Evolutionary conservation across 352 stramenopile species (phyloP).

Genomic region (Peronosclerospora sorghi): DNA sequence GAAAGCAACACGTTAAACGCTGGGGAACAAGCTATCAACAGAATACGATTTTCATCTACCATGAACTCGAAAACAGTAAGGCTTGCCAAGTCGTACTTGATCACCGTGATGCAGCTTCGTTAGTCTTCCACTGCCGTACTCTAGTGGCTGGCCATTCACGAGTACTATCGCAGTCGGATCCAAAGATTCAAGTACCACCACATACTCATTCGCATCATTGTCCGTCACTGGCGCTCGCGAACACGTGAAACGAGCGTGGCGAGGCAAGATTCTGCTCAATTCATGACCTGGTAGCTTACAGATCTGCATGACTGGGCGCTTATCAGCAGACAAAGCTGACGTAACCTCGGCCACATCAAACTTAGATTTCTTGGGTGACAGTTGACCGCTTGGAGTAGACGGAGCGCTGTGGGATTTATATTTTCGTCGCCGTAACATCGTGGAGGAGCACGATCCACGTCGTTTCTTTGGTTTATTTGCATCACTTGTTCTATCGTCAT

Average conservation of each 20-base stretch:
- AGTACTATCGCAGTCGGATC: constrained; percentile 23
- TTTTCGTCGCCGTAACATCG: constrained; percentile 20
- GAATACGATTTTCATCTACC: constrained; percentile 12
- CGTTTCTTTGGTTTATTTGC: constrained; percentile 17
- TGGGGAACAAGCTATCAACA: too few species aligned
- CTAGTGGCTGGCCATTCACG: constrained; percentile 26
- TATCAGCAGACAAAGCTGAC: constrained; percentile 10
- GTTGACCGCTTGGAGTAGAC: constrained; percentile 7
- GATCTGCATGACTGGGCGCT: constrained; percentile 20
- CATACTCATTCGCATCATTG: constrained; percentile 8
- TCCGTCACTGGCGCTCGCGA: constrained; percentile 2
- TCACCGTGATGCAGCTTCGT: constrained; percentile 36
- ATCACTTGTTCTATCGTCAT: not conserved
- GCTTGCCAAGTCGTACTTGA: constrained; percentile 28
- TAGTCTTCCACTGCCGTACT: constrained; percentile 2
- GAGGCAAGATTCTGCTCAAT: constrained; percentile 13
- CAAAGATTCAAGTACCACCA: constrained; percentile 27
- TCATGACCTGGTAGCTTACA: constrained; percentile 17
- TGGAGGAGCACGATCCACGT: constrained; percentile 29
- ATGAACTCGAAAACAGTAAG: constrained; percentile 35
- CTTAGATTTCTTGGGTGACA: constrained; percentile 2
- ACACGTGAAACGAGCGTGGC: constrained; percentile 25
- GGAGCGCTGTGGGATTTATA: constrained; percentile 15
- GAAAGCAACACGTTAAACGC: too few species aligned
- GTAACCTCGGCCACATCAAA: constrained; percentile 4